Evolutionary conservation across 345 rosid species (phyloP), one percentile per base, ranked within the genome.

Genomic region (Ceriops decandra): DNA sequence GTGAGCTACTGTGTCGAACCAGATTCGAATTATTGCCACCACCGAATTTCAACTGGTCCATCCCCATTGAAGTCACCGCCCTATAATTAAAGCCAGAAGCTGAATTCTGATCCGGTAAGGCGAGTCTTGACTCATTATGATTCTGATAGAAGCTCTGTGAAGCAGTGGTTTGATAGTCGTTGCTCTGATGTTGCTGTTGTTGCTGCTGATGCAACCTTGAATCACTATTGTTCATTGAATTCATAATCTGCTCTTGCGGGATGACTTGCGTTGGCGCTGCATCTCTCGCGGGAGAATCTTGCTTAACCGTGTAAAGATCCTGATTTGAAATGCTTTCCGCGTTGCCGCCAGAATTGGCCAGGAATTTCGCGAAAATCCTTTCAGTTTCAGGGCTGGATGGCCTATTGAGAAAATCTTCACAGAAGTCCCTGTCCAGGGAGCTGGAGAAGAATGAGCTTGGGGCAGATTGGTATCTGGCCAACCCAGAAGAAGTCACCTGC

Each of bases 1-100:
- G 99, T 0, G 97, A 95, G 83, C 99, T 95, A 72, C 82, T 85
- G 58, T 91, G 99, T 4, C 99, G 82, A 61, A 87, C 82, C 38
- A 89, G 93, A 79, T 70, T 82, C 26, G 88, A 71, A 64, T 58
- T 73, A 74, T 64, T 79, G 19, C 78, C 77, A 22, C 84, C 70
- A 42, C 59, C 46, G 60, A 54, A 74, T 81, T 85, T 80, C 84
- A 72, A 52, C 46, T 60, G 81, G 28, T 68, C 80, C 72, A 68
- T 51, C 52, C 80, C 82, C 64, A n/a, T 73, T 24, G 77, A 65
- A 57, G 27, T 75, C 28, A 64, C 73, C 11, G 54, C 61, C 49
- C 75, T 75, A 33, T 70, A 78, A 60, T 74, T 81, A 59, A 80
- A 52, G 27, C 28, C 68, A 54, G 78, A 78, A 59, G 69, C 80